phyloP scores from a whole-genome alignment of 202 grass and related monocot genomes.

The Panicum virgatum region DNA sequence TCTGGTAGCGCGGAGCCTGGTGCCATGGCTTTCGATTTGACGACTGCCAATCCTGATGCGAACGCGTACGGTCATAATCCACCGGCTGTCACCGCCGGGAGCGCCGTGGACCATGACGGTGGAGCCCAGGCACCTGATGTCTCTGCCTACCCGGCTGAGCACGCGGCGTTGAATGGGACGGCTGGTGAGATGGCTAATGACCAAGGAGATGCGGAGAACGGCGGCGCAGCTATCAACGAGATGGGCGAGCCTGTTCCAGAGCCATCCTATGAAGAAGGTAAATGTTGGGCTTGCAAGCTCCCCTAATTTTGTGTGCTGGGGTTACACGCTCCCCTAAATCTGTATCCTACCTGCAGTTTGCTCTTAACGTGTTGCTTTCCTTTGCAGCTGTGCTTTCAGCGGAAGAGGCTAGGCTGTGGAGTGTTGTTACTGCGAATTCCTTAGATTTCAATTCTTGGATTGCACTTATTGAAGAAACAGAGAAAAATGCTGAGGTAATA shows the following conservation, averaged over 20 bases:
- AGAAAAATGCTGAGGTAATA: slow-evolving; percentile 69
- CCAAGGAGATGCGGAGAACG: slow-evolving; percentile 73
- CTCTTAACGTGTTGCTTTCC: neutral
- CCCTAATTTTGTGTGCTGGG: neutral
- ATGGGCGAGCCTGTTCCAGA: slow-evolving; percentile 41
- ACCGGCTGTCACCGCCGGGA: neutral
- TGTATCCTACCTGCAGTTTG: neutral
- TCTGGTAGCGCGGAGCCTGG: slow-evolving; percentile 25
- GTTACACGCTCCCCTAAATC: neutral
- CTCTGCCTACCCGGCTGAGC: slow-evolving; percentile 42
- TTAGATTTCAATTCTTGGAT: slow-evolving; percentile 95
- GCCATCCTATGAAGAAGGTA: slow-evolving; percentile 83
- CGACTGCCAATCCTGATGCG: slow-evolving; percentile 30
- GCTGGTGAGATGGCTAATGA: slow-evolving; percentile 44
- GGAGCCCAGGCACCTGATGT: slow-evolving; percentile 23
- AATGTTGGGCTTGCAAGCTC: neutral
- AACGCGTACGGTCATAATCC: slow-evolving; percentile 17
- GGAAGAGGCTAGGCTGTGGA: slow-evolving; percentile 94
- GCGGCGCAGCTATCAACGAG: slow-evolving; percentile 24
- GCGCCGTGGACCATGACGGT: neutral
- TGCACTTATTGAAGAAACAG: slow-evolving; percentile 88
- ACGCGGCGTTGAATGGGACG: slow-evolving; percentile 57
- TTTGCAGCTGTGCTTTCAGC: slow-evolving; percentile 67
- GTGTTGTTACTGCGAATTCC: slow-evolving; percentile 61
- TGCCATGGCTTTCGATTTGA: slow-evolving; percentile 19